Evolutionary conservation across 345 rosid species (phyloP).

Genomic region (Angophora floribunda): DNA sequence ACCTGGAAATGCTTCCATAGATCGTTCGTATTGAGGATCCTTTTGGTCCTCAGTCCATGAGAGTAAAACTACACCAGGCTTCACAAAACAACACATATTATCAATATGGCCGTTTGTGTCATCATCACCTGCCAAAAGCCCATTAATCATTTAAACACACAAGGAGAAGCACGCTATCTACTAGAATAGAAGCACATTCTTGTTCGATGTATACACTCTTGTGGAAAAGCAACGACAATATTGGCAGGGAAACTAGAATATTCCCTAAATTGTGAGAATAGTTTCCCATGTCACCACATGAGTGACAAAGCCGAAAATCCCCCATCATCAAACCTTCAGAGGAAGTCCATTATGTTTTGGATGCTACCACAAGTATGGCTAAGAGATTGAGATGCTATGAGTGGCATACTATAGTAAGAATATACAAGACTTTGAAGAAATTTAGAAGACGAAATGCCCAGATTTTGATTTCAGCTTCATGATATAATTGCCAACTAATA

Average conservation of each 20-base stretch:
- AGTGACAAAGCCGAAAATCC: not conserved
- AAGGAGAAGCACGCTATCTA: not conserved
- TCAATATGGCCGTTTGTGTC: slow-evolving; percentile 98
- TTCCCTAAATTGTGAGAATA: not conserved
- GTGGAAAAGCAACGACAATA: not conserved
- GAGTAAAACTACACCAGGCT: slow-evolving; percentile 79
- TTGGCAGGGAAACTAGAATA: not conserved
- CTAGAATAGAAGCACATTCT: not conserved
- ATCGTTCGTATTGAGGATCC: slow-evolving; percentile 69
- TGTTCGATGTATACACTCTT: not conserved
- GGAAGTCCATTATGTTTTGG: not conserved
- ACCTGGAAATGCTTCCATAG: slow-evolving; percentile 51
- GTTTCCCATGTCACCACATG: not conserved
- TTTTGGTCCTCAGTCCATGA: slow-evolving; percentile 71
- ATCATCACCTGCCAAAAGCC: slow-evolving; percentile 66
- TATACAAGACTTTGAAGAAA: not conserved
- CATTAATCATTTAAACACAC: not conserved
- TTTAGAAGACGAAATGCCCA: not conserved
- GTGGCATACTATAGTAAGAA: not conserved
- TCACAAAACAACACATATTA: slow-evolving; percentile 89
- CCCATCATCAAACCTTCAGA: not conserved
- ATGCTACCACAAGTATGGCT: not conserved
- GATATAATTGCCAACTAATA: not conserved
- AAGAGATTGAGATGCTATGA: not conserved
- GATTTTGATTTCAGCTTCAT: not conserved